Base-by-base conservation (phyloP, 2,329 filamentous ascomycete genomes). In the Penicillium sp. region DNA sequence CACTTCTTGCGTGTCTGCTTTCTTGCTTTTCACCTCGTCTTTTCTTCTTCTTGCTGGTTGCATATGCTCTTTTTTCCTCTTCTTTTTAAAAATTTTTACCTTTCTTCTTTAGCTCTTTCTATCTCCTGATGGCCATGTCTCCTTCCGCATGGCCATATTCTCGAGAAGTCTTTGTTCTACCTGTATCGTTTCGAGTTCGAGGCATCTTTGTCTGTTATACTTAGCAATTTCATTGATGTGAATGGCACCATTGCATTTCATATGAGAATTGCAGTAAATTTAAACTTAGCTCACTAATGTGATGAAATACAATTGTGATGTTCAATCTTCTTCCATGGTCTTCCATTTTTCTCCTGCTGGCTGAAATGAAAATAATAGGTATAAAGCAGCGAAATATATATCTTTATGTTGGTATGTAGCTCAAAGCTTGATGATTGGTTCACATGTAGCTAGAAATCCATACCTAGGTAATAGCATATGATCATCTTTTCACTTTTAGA, bases 1-100 rank as follows among this genome's bases (percentile, higher is more conserved):
- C 73, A 73, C 68, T 66, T 67, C 62, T 64, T 62, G 59, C 63
- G 67, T 63, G 51, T 66, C 62, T 62, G 62, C 54, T 66, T 60
- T 50, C 53, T 57, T 58, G 52, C 48, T 58, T 64, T 63, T 49
- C 43, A 46, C 50, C 48, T 38, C 51, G 41, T 41, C 54, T 53
- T 41, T n/a, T 60, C 59, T 61, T 57, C 50, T 47, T 46, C 49
- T 45, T 60, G 50, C 50, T 48, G 48, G 45, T 52, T 56, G 55
- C 50, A 57, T 57, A 54, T 48, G 53, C 29, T 37, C 29, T 21
- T 47, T 51, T 31, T 47, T 47, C 48, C n/a, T 35, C 27, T 31
- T 35, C 27, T 19, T 23, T 19, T 56, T n/a, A 35, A 42, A 50
- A 55, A 6, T 52, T 55, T 54, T 57, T 57, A 59, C 57, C 41